Evolutionary conservation across 768 basidiomycete species (phyloP).

Genomic region (Sporobolomyces phaffii): DNA sequence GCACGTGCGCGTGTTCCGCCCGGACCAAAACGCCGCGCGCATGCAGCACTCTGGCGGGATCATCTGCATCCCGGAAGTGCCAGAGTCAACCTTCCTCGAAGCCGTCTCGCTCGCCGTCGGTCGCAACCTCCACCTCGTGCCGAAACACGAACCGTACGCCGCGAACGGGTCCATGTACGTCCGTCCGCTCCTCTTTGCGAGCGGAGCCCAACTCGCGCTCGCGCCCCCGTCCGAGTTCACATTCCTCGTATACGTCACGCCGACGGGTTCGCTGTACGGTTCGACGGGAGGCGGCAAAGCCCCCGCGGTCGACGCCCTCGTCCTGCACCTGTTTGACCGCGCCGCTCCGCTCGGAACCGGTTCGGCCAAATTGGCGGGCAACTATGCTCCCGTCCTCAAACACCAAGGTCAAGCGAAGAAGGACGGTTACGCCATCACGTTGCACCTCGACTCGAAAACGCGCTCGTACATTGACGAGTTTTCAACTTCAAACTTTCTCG

Average conservation of each 20-base stretch:
- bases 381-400: conserved; percentile 32
- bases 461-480: conserved; percentile 42
- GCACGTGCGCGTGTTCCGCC: conserved; percentile 41
- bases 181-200: conserved; percentile 25
- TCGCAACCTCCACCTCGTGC: conserved; percentile 40
- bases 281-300: conserved; percentile 33
- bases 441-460: conserved; percentile 40
- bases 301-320: conserved; percentile 38
- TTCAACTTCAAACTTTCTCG: conserved; percentile 42
- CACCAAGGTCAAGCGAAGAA: conserved; percentile 36
- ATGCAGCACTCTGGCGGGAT: conserved; percentile 30
- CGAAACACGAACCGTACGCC: conserved; percentile 35
- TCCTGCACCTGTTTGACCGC: conserved; percentile 41
- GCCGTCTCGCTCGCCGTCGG: conserved; percentile 35
- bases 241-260: conserved; percentile 40
- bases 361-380: conserved; percentile 18
- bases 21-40: conserved; percentile 37
- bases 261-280: conserved; percentile 41
- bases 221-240: conserved; percentile 37
- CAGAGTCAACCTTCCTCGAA: conserved; percentile 40
- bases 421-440: conserved; percentile 41
- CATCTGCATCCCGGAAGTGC: conserved; percentile 40
- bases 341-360: conserved; percentile 41
- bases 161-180: conserved; percentile 33
- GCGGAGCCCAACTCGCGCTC: conserved; percentile 37